These are phyloP conservation scores for Sclerotinia subarctica DNA, from an alignment of 2,329 filamentous ascomycete species.

Conservation along the genomic window DNA sequence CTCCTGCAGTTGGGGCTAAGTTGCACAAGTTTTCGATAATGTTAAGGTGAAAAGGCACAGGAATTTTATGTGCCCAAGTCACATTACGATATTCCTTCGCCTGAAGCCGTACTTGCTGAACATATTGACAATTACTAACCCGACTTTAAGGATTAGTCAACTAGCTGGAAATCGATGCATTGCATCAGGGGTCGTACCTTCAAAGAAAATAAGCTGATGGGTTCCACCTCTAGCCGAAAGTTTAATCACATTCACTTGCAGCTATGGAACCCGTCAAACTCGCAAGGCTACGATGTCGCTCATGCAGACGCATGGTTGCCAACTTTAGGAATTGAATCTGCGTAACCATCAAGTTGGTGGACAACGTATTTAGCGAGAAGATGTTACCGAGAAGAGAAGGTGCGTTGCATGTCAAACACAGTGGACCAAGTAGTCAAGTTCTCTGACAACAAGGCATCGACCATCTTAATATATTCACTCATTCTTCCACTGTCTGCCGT, in stretches of 20 bases:
- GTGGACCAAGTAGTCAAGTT: not conserved
- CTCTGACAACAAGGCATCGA: not conserved
- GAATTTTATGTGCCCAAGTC: not conserved
- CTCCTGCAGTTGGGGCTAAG: not conserved
- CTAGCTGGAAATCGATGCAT: not conserved
- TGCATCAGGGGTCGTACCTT: not conserved
- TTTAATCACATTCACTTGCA: not conserved
- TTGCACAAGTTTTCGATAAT: not conserved
- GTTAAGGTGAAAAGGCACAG: not conserved
- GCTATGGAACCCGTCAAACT: not conserved
- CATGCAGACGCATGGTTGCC: not conserved
- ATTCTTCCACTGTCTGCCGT: not conserved
- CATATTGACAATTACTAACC: not conserved
- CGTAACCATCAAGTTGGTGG: conserved; percentile 2
- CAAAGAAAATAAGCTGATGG: not conserved
- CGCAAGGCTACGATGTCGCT: not conserved
- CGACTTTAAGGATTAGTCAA: not conserved
- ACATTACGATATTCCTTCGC: not conserved
- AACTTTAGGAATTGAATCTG: not conserved
- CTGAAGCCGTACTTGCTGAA: not conserved
- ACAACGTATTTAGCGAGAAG: not conserved
- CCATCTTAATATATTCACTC: conserved; percentile 5
- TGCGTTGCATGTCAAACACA: not conserved
- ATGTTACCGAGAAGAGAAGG: conserved; percentile 9
- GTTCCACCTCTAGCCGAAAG: not conserved